These are phyloP conservation scores for Ascochyta rabiei DNA, from an alignment of 2,329 filamentous ascomycete genomes.

Conservation along the genomic window DNA sequence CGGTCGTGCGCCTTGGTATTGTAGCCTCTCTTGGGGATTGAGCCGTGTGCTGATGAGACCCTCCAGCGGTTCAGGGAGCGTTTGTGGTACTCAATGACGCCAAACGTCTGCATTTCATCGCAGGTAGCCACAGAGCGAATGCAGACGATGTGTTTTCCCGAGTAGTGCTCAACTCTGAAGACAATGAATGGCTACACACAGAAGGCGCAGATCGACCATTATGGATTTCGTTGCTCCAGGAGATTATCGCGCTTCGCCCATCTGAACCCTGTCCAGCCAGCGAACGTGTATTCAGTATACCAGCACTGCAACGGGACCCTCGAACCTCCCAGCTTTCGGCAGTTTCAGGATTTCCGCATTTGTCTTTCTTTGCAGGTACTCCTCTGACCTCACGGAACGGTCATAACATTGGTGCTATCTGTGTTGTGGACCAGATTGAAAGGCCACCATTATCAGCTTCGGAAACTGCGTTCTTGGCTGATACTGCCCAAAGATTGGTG, in stretches of 20 bases:
- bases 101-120: background rate
- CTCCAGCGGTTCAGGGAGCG: background rate
- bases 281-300: background rate
- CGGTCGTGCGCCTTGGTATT: conserved; percentile 4
- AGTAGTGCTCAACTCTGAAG: background rate
- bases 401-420: conserved; percentile 20
- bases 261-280: background rate
- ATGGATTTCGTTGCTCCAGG: background rate
- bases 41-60: background rate
- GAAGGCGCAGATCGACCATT: background rate
- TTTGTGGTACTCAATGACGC: background rate
- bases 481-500: conserved; percentile 16
- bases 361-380: conserved; percentile 15
- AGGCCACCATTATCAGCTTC: background rate
- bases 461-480: conserved; percentile 9
- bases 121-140: background rate
- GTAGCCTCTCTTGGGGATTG: background rate
- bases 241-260: background rate
- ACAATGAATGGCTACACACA: background rate
- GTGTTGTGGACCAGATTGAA: conserved; percentile 9
- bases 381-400: conserved; percentile 14
- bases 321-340: background rate
- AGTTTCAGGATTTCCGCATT: background rate
- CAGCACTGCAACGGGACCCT: background rate
- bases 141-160: background rate